phyloP scores from a whole-genome alignment of 495 filamentous ascomycete genomes.

The Aspergillus bridgeri region DNA sequence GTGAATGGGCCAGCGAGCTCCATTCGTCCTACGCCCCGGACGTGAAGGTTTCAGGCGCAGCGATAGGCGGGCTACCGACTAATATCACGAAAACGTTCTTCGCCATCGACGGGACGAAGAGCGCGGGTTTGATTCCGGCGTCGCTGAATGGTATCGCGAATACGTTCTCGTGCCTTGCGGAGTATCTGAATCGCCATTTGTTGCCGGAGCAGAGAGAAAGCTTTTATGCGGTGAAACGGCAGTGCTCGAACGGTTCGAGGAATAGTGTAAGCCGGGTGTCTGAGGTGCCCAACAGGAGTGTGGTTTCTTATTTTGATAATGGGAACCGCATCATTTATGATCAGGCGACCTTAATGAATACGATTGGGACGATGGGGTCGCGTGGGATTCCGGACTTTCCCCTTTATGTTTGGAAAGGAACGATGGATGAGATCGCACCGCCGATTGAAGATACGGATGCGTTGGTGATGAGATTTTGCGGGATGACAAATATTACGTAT shows the following conservation, averaged over 20 bases:
- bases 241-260: background rate
- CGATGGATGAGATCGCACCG: constrained; percentile 35
- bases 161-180: background rate
- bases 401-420: constrained; percentile 45
- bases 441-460: constrained; percentile 33
- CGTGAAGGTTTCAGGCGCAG: constrained; percentile 20
- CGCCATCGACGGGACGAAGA: background rate
- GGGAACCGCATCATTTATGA: background rate
- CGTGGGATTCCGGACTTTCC: constrained; percentile 44
- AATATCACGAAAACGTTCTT: constrained; percentile 10
- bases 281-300: background rate
- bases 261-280: background rate
- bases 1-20: constrained; percentile 46
- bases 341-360: constrained; percentile 13
- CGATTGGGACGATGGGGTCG: constrained; percentile 36
- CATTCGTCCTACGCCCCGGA: constrained; percentile 45
- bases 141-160: constrained; percentile 6
- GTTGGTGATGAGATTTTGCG: constrained; percentile 33
- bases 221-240: background rate
- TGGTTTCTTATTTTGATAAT: constrained; percentile 3
- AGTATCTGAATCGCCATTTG: constrained; percentile 2
- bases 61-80: constrained; percentile 9
- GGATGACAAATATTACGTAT: background rate
- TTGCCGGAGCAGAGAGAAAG: background rate
- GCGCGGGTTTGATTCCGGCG: background rate